phyloP scores from a whole-genome alignment of 2,329 filamentous ascomycete species.

The Microdochium trichocladiopsis region DNA sequence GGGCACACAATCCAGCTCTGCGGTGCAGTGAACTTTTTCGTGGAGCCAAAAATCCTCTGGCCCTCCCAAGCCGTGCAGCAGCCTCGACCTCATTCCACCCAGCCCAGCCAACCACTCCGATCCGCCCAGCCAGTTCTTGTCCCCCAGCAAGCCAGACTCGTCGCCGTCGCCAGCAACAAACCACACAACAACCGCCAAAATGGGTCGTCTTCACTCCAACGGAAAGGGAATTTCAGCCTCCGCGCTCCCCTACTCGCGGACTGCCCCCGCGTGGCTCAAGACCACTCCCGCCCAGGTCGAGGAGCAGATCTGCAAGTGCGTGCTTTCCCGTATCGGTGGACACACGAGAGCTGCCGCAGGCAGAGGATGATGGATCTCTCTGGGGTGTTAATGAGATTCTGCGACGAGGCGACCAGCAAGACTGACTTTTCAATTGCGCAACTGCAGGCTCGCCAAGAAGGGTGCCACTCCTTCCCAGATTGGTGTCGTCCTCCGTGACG shows the following conservation, averaged over 20 bases:
- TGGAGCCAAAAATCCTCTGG: not conserved
- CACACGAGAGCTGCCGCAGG: no score
- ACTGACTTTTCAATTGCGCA: not conserved
- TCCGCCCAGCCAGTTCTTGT: slow-evolving; percentile 2
- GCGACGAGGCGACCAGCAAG: not conserved
- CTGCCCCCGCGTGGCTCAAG: slow-evolving; percentile 92
- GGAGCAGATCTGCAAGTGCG: slow-evolving; percentile 74
- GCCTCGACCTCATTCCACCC: slow-evolving; percentile 9
- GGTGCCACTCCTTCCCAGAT: slow-evolving; percentile 98
- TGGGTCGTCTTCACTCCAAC: slow-evolving; percentile 98
- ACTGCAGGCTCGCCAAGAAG: slow-evolving; percentile 88
- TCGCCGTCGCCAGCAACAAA: slow-evolving; percentile 18
- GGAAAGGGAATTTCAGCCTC: slow-evolving; percentile 98
- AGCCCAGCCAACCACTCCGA: not conserved
- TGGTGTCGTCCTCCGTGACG: slow-evolving; percentile 96
- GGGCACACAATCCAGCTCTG: not conserved
- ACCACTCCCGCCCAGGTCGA: slow-evolving; percentile 97
- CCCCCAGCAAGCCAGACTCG: slow-evolving; percentile 14
- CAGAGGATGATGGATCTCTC: no score
- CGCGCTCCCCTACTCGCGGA: slow-evolving; percentile 94
- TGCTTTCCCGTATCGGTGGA: no score
- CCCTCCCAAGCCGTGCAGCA: slow-evolving; percentile 1
- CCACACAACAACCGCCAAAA: slow-evolving; percentile 47
- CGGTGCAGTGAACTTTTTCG: not conserved
- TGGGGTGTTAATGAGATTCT: no score